These are phyloP conservation scores for Hanseniaspora guilliermondii DNA, from an alignment of 805 yeast genomes.

Conservation along the genomic window DNA sequence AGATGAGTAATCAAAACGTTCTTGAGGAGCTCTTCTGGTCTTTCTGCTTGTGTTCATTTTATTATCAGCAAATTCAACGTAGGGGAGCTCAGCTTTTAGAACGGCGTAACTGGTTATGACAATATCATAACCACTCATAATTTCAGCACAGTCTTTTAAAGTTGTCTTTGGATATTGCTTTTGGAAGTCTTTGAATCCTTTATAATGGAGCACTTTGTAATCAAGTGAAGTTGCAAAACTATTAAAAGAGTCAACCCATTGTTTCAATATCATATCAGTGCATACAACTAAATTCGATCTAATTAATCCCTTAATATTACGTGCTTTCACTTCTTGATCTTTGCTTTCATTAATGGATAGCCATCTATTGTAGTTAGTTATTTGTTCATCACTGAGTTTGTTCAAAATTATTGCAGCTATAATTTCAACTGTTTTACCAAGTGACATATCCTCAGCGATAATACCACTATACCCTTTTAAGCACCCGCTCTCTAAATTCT, in stretches of 20 bases:
- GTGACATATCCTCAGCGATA: slow-evolving; percentile 91
- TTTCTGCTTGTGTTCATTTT: slow-evolving; percentile 21
- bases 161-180: slow-evolving; percentile 21
- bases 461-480: slow-evolving; percentile 38
- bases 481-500: neutral
- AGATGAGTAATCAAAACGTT: slow-evolving; percentile 50
- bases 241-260: slow-evolving; percentile 47
- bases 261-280: slow-evolving; percentile 71
- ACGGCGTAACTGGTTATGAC: slow-evolving; percentile 68
- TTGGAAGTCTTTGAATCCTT: slow-evolving; percentile 38
- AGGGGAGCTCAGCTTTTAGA: slow-evolving; percentile 62
- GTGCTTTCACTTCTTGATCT: slow-evolving; percentile 15
- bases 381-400: slow-evolving; percentile 20
- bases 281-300: slow-evolving; percentile 73
- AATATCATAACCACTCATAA: slow-evolving; percentile 53
- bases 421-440: slow-evolving; percentile 87
- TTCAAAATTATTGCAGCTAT: slow-evolving; percentile 53
- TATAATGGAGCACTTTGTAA: slow-evolving; percentile 50
- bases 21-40: slow-evolving; percentile 15
- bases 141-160: slow-evolving; percentile 33
- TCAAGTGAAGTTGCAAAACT: slow-evolving; percentile 16
- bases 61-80: slow-evolving; percentile 57
- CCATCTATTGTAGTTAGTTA: neutral
- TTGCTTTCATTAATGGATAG: neutral
- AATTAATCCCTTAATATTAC: slow-evolving; percentile 22